phyloP scores from a whole-genome alignment of 805 yeast genomes.

The Candida chilensis region DNA sequence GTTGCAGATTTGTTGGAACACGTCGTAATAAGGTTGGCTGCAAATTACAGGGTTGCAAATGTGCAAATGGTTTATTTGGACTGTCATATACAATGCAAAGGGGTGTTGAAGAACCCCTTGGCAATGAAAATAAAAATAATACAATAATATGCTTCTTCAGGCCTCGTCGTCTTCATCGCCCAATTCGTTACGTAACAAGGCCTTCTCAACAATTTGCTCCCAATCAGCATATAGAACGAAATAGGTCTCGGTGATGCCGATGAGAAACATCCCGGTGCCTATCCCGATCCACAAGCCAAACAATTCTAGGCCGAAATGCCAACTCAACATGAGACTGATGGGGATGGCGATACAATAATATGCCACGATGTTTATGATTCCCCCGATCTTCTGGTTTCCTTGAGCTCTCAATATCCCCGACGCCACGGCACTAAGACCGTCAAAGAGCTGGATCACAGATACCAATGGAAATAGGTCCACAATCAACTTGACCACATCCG shows the following conservation, averaged over 20 bases:
- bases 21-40: too few relatives aligned
- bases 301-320: constrained; percentile 33
- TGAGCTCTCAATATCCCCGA: constrained; percentile 70
- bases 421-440: constrained; percentile 62
- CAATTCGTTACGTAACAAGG: constrained; percentile 13
- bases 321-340: constrained; percentile 50
- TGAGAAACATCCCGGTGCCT: constrained; percentile 51
- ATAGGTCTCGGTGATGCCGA: constrained; percentile 38
- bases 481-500: constrained; percentile 43
- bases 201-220: constrained; percentile 32
- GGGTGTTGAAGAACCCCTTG: too few relatives aligned
- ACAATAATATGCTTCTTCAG: too few relatives aligned
- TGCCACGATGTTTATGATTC: constrained; percentile 55
- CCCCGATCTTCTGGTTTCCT: constrained; percentile 70
- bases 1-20: too few relatives aligned
- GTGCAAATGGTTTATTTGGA: too few relatives aligned
- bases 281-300: constrained; percentile 71
- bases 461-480: constrained; percentile 52
- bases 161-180: constrained; percentile 13
- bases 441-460: constrained; percentile 57
- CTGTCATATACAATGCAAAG: too few relatives aligned
- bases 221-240: constrained; percentile 43
- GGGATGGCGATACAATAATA: constrained; percentile 71
- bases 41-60: too few relatives aligned
- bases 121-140: too few relatives aligned